Conservation (phyloP, 1,139 yeast species). For the Sugiyamaella pinicola region DNA sequence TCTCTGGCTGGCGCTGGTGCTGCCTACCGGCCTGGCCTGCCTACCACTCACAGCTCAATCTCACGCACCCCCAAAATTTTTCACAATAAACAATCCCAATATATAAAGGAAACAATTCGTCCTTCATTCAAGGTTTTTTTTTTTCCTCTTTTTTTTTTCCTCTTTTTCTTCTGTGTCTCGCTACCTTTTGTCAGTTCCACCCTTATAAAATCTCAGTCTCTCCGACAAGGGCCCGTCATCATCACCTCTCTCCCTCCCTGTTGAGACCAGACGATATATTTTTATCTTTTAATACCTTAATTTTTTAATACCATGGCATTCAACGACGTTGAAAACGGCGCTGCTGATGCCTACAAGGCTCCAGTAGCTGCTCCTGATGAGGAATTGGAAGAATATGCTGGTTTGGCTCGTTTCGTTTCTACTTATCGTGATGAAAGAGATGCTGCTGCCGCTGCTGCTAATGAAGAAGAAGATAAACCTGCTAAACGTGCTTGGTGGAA, state of each 20-base stretch:
- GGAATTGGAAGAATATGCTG: constrained; percentile 43
- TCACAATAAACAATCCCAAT: constrained; percentile 12
- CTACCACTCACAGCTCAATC: too few species aligned
- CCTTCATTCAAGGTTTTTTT: not conserved
- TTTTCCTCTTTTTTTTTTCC: constrained; percentile 11
- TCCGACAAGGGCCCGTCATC: constrained; percentile 13
- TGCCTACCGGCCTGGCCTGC: too few species aligned
- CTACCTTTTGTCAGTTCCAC: constrained; percentile 12
- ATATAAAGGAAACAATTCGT: constrained; percentile 16
- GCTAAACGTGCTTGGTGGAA: constrained; percentile 34
- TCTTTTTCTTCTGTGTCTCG: constrained; percentile 17
- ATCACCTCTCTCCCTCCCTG: constrained; percentile 3
- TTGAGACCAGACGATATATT: constrained; percentile 7
- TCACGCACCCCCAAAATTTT: constrained; percentile 4
- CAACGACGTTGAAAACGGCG: constrained; percentile 21
- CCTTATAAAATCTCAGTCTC: constrained; percentile 6
- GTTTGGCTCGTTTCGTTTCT: constrained; percentile 42
- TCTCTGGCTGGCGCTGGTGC: too few species aligned
- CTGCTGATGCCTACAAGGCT: constrained; percentile 21
- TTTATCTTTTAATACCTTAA: not conserved
- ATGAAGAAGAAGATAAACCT: constrained; percentile 32
- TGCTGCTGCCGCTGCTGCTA: constrained; percentile 31
- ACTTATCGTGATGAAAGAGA: constrained; percentile 40
- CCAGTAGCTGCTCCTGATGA: constrained; percentile 29
- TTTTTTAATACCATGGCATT: constrained; percentile 19